Percentiles rank a stretch among this genome's conserved stretches.
These are phyloP conservation scores for Juncus inflexus DNA, from an alignment of 176 grass and related monocot genomes.

Conservation along the genomic window DNA sequence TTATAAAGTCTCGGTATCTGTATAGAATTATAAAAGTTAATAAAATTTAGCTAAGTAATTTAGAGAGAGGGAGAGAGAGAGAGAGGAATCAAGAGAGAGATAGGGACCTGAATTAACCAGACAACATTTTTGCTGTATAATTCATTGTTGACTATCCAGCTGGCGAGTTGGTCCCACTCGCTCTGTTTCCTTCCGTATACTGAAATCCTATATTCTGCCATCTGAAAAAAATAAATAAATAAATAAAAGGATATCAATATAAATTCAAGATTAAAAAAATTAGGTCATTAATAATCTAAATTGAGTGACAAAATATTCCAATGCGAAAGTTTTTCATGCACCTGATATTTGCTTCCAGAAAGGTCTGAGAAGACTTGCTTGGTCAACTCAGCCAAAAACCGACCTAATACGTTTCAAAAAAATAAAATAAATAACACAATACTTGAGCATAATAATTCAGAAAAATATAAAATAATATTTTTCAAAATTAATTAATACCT, in stretches of 20 bases:
- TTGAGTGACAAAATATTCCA: background rate
- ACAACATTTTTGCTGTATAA: slow-evolving; percentile 89
- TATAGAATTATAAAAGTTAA: slow-evolving; percentile 16
- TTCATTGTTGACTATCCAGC: slow-evolving; percentile 99
- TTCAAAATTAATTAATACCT: slow-evolving; percentile 52
- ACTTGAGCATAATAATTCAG: slow-evolving; percentile 19
- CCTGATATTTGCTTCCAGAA: slow-evolving; percentile 97
- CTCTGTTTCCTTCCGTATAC: slow-evolving; percentile 99
- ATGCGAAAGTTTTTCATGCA: background rate
- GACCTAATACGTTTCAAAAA: slow-evolving; percentile 49
- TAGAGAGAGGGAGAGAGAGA: background rate
- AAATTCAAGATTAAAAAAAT: slow-evolving; percentile 9
- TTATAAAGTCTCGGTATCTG: slow-evolving; percentile 97
- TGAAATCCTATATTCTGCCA: slow-evolving; percentile 99
- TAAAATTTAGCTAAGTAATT: background rate
- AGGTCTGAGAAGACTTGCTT: slow-evolving; percentile 96
- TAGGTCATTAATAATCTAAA: slow-evolving; percentile 2
- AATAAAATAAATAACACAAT: slow-evolving; percentile 22
- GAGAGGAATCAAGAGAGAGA: background rate
- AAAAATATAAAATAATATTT: slow-evolving; percentile 5
- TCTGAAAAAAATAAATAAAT: slow-evolving; percentile 49
- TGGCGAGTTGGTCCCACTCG: slow-evolving; percentile 97
- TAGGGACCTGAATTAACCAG: slow-evolving; percentile 86
- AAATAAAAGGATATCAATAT: background rate
- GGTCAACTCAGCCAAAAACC: slow-evolving; percentile 89